Base-by-base conservation (phyloP, 371 early-diverging fungal genomes). In the Lichtheimia ornata region DNA sequence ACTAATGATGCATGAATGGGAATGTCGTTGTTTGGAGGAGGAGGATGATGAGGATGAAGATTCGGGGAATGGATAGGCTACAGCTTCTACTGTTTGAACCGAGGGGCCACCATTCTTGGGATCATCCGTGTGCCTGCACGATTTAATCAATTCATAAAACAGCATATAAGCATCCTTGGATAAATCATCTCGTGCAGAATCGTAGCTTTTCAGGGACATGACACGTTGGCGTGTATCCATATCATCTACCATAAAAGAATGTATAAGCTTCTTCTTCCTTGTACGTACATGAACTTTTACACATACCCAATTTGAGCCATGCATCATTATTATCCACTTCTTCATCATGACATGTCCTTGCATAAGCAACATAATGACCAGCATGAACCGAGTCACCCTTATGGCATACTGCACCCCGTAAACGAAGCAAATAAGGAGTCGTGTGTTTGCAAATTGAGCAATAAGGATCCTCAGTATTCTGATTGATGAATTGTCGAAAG, bases 401-500 rank as follows among this genome's bases (percentile, higher is more conserved):
- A 64, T 84, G 85, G 40, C 85, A 84, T 12, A 84, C 82, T 17
- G 79, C 85, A 17, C 83, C 76, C 59, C 77, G 70, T 42, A 84
- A 72, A 35, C 73, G 75, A 41, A 83, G 52, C 15, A 79, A 71
- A 55, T 74, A 83, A 35, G 74, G 74, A 57, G 74, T 54, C 24
- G 18, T 44, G 0, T 53, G 54, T 20, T 56, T 51, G 15, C 72
- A 71, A 2, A 54, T 53, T 15, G 54, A 35, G 27, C 72, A 71
- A 5, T 62, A 40, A 6, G 51, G 61, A 24, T 58, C 49, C 28
- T 67, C 79, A 5, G 61, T 51, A 14, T 71, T 71, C 25, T 62
- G 73, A 45, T 71, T 79, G 12, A 84, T 74, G 63, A 82, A 84
- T 6, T 70, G 53, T 15, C 72, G 74, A 62, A 84, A 81, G 30